A percentile compares a stretch with the other conserved stretches of the same genome.
phyloP scores from a whole-genome alignment of 345 rosid species.

The Toxicodendron radicans region DNA sequence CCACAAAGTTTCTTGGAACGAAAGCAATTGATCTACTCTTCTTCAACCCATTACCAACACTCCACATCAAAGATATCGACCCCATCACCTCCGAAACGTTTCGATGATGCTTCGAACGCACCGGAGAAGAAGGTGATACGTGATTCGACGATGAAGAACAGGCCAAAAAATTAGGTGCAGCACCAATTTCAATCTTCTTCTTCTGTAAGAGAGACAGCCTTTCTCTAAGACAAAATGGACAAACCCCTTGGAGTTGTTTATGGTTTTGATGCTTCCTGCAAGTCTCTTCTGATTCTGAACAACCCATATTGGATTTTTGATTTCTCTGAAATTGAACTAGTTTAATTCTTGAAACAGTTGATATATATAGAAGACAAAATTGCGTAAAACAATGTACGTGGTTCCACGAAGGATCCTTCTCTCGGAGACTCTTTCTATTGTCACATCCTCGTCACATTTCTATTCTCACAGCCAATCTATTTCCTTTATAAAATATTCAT shows the following conservation, averaged over 20 bases:
- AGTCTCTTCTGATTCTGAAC: slow-evolving; percentile 16
- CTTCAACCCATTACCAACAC: slow-evolving; percentile 47
- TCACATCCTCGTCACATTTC: not conserved
- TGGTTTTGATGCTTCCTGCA: slow-evolving; percentile 40
- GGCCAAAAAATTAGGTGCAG: not conserved
- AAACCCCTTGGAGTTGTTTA: slow-evolving; percentile 39
- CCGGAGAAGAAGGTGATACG: slow-evolving; percentile 26
- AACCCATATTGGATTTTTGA: slow-evolving; percentile 29
- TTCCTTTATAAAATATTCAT: too few species aligned
- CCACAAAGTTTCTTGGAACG: slow-evolving; percentile 32
- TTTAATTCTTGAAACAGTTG: not conserved
- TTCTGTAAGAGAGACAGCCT: slow-evolving; percentile 24
- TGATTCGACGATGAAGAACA: slow-evolving; percentile 15
- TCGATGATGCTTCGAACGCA: slow-evolving; percentile 38
- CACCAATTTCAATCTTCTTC: too few species aligned
- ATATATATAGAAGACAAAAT: not conserved
- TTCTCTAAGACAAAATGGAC: slow-evolving; percentile 45
- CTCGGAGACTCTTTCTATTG: not conserved
- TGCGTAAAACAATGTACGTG: not conserved
- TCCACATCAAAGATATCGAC: slow-evolving; percentile 42
- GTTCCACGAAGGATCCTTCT: not conserved
- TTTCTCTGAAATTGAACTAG: not conserved
- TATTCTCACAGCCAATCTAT: not conserved
- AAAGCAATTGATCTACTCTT: slow-evolving; percentile 78
- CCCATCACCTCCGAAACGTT: slow-evolving; percentile 35